Base-by-base conservation (phyloP, 1,284 basidiomycete species). In the Golubevia sp. region DNA sequence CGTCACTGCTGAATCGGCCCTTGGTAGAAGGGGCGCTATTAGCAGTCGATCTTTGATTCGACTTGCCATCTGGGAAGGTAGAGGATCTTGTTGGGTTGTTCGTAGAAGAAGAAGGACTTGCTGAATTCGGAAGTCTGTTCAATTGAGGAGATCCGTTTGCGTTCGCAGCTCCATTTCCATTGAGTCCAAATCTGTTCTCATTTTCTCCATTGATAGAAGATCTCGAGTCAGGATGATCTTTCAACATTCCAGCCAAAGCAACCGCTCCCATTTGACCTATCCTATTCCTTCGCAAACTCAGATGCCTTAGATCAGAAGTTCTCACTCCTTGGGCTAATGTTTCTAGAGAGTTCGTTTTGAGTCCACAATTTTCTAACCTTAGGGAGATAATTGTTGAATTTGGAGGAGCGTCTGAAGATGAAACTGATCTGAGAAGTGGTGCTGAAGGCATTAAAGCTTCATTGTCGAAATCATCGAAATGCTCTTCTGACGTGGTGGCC, bases 211-310 rank as follows among this genome's bases (percentile, higher is more conserved):
- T 13, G 60, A 55, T 6, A 49, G 61, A 20, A 57, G 27, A 38
- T 57, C 61, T 30, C 26, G 56, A 26, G 58, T 71, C 76, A 26
- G 71, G 68, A n/a, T 74, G 72, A 55, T 79, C 77, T 55, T 70
- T 69, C 25, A 81, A 62, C 64, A 77, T 61, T 64, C 69, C 61
- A 3, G 73, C 74, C 1, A 81, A 59, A 2, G 68, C 71, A 0
- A 64, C 65, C 1, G 69, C 68, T 13, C 68, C 70, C 7, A 63
- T 56, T 48, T 64, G 64, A 8, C 62, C 63, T 53, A 80, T 74
- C 56, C 64, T 64, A 68, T 79, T 79, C 34, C 73, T 70, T 26
- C 78, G 71, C 5, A 83, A 65, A 25, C 76, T 79, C 6, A 83
- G 60, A 49, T 83, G 80, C n/a, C 68, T 70, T 6, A 83, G 64